These are phyloP conservation scores for Isatis lusitanica DNA, from an alignment of 441 rosid species.

Conservation along the genomic window DNA sequence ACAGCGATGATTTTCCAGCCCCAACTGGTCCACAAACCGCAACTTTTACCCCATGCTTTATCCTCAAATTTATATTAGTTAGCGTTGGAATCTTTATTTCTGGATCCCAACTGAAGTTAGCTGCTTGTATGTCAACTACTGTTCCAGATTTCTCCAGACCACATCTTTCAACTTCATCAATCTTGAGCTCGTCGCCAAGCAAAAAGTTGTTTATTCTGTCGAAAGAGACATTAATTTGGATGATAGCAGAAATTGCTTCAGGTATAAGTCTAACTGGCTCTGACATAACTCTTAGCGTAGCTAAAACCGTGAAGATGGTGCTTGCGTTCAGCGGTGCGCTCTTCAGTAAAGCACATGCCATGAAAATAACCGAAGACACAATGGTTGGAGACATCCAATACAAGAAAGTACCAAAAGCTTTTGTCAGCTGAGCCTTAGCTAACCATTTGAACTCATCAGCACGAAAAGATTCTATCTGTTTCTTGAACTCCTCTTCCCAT, in stretches of 20 bases:
- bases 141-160: conserved; percentile 25
- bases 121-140: conserved; percentile 53
- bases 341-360: conserved; percentile 60
- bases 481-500: conserved; percentile 86
- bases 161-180: conserved; percentile 36
- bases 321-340: conserved; percentile 80
- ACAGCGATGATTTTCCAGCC: conserved; percentile 81
- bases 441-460: conserved; percentile 79
- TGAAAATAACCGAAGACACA: conserved; percentile 67
- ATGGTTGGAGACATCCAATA: conserved; percentile 86
- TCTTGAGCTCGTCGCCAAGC: conserved; percentile 69
- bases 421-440: conserved; percentile 55
- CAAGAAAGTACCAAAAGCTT: conserved; percentile 49
- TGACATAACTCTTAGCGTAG: conserved; percentile 64
- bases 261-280: conserved; percentile 87
- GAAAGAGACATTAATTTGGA: conserved; percentile 80
- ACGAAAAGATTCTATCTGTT: conserved; percentile 57
- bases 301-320: conserved; percentile 86
- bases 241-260: conserved; percentile 71
- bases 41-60: conserved; percentile 57
- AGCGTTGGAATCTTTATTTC: conserved; percentile 49
- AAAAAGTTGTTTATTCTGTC: conserved; percentile 65
- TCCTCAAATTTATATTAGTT: conserved; percentile 43
- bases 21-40: conserved; percentile 92
- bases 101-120: conserved; percentile 77